phyloP scores from a whole-genome alignment of 148 eudicot species.

The Fagopyrum esculentum region DNA sequence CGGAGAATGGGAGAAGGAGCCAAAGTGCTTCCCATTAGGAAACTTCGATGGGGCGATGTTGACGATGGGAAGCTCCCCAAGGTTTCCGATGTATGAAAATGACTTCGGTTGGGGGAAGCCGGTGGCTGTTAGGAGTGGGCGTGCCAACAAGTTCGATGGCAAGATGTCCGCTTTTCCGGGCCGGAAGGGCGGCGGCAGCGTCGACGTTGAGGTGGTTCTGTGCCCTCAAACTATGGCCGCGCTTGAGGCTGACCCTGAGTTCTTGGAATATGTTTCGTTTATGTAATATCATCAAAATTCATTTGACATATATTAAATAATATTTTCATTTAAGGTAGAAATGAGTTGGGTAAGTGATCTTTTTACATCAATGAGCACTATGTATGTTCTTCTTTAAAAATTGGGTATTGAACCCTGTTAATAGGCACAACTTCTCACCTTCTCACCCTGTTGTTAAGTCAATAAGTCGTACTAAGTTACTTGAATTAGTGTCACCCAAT shows the following conservation, averaged over 20 bases:
- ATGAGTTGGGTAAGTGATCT: no score
- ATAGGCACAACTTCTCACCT: no score
- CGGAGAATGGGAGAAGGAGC: constrained; percentile 50
- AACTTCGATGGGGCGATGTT: constrained; percentile 62
- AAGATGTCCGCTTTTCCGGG: constrained; percentile 66
- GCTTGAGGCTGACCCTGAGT: constrained; percentile 45
- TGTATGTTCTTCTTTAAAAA: no score
- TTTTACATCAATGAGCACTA: no score
- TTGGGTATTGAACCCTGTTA: no score
- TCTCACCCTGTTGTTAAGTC: no score
- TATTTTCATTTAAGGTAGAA: no score
- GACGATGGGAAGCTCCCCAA: constrained; percentile 60
- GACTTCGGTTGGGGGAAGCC: constrained; percentile 73
- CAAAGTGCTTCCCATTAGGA: constrained; percentile 46
- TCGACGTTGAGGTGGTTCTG: constrained; percentile 62
- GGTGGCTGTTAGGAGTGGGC: constrained; percentile 44
- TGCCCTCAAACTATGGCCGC: constrained; percentile 45
- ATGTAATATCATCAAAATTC: no score
- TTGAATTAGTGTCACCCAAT: no score
- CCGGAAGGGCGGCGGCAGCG: constrained; percentile 48
- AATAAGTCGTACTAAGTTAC: no score
- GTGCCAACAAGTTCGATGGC: constrained; percentile 51
- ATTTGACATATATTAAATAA: no score
- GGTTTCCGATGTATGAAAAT: constrained; percentile 59
- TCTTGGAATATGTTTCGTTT: constrained; percentile 45